A percentile compares a stretch with the other conserved stretches of the same genome.
phyloP scores from a whole-genome alignment of 768 basidiomycete species.

The Leccinum sublutescens region DNA sequence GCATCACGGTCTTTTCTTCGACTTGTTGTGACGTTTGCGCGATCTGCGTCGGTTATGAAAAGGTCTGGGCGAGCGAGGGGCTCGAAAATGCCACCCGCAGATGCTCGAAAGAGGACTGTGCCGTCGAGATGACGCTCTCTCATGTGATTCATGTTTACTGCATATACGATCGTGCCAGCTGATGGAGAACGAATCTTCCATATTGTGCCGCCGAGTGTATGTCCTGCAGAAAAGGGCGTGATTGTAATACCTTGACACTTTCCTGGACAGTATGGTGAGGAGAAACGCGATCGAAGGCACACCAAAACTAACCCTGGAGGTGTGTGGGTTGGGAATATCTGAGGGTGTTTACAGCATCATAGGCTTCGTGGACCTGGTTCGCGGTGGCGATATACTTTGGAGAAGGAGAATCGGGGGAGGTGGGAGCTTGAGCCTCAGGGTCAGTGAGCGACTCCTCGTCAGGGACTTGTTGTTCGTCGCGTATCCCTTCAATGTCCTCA shows the following conservation, averaged over 20 bases:
- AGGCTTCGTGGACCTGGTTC: conserved; percentile 89
- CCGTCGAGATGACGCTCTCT: conserved; percentile 94
- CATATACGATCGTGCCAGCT: conserved; percentile 92
- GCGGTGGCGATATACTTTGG: conserved; percentile 69
- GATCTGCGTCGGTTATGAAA: conserved; percentile 89
- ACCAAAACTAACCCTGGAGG: conserved; percentile 68
- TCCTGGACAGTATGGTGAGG: conserved; percentile 42
- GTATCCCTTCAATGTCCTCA: conserved; percentile 82
- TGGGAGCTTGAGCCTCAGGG: conserved; percentile 16
- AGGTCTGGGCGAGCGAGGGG: conserved; percentile 87
- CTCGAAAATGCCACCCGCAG: conserved; percentile 79
- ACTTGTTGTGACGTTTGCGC: conserved; percentile 78
- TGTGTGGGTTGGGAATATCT: conserved; percentile 96
- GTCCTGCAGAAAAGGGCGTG: conserved; percentile 93
- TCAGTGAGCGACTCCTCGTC: conserved; percentile 25
- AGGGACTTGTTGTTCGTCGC: conserved; percentile 68
- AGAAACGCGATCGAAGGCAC: conserved; percentile 2
- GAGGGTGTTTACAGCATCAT: conserved; percentile 87
- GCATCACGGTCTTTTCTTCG: conserved; percentile 89
- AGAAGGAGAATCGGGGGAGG: conserved; percentile 13
- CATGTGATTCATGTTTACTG: conserved; percentile 95
- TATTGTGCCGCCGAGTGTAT: conserved; percentile 93
- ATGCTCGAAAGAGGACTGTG: conserved; percentile 77
- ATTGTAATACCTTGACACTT: conserved; percentile 93
- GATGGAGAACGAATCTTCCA: conserved; percentile 99